Percentiles rank a stretch among this genome's conserved stretches.
Conservation (phyloP, 805 yeast genomes). For the Cyberlindnera euphorbiiphila region DNA sequence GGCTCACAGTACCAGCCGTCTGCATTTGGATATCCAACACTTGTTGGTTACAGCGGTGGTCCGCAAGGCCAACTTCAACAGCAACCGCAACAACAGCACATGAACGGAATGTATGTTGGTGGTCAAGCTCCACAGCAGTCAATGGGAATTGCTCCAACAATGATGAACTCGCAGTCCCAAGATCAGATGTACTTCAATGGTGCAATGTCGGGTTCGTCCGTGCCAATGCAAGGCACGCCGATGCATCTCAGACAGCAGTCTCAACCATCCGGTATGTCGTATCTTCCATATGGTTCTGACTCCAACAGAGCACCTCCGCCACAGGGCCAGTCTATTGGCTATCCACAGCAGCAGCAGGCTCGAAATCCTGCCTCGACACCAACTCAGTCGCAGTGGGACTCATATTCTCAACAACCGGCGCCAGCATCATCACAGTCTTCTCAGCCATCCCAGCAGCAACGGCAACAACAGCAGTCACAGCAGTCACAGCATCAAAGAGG, state of each 20-base stretch:
- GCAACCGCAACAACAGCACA: not conserved
- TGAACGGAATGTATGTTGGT: not conserved
- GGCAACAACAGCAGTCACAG: conserved; percentile 3
- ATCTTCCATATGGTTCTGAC: not conserved
- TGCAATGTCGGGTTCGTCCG: too few relatives aligned
- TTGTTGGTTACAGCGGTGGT: not conserved
- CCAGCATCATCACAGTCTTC: not conserved
- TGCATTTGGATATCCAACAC: conserved; percentile 1
- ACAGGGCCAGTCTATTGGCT: too few relatives aligned
- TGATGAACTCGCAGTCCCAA: not conserved
- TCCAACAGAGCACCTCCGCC: not conserved
- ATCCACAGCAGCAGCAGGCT: conserved; percentile 1
- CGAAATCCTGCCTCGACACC: too few relatives aligned
- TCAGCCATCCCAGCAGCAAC: not conserved
- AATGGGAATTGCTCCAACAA: not conserved
- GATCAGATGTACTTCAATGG: conserved; percentile 1
- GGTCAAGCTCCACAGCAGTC: not conserved
- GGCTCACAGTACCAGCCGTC: not conserved
- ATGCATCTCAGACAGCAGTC: not conserved
- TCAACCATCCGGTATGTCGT: not conserved
- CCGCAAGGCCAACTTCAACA: not conserved
- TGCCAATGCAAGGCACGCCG: too few relatives aligned
- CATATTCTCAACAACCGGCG: not conserved
- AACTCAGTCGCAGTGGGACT: not conserved
- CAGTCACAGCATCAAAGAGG: not conserved